Conservation (phyloP, 768 basidiomycete species). For the Nevesoporus exiguus region DNA sequence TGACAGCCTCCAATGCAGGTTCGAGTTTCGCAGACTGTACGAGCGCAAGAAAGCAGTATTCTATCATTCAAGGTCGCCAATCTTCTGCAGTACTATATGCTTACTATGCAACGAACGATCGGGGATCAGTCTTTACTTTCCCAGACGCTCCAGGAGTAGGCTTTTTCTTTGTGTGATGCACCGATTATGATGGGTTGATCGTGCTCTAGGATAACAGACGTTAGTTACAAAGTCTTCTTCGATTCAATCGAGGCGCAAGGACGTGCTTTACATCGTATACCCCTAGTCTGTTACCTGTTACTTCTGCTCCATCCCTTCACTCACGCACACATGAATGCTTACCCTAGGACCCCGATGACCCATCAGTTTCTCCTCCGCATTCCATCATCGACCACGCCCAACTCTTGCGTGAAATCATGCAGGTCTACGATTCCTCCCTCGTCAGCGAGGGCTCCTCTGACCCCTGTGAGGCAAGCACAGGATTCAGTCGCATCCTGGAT, state of each 20-base stretch:
- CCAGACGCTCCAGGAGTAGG: constrained; percentile 75
- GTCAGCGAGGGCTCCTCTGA: constrained; percentile 45
- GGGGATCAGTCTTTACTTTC: constrained; percentile 80
- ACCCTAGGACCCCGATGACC: constrained; percentile 61
- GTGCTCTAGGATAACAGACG: constrained; percentile 63
- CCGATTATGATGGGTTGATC: background rate
- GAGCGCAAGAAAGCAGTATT: constrained; percentile 91
- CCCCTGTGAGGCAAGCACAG: constrained; percentile 8
- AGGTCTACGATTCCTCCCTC: constrained; percentile 84
- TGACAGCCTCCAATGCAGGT: constrained; percentile 41
- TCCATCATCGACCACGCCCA: constrained; percentile 79
- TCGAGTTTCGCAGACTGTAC: constrained; percentile 89
- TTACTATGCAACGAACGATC: constrained; percentile 91
- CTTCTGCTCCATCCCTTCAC: background rate
- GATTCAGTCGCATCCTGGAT: constrained; percentile 55
- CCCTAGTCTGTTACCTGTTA: constrained; percentile 41
- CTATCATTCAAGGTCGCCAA: constrained; percentile 91
- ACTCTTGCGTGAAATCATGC: constrained; percentile 83
- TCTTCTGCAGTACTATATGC: constrained; percentile 88
- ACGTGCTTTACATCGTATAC: constrained; percentile 53
- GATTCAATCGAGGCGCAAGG: constrained; percentile 86
- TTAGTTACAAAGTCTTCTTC: constrained; percentile 82
- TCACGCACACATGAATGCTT: background rate
- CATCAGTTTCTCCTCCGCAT: constrained; percentile 68
- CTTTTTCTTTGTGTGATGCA: background rate